phyloP scores from a whole-genome alignment of 1,139 yeast genomes.

The Kurtzmaniella quercitrusa region DNA sequence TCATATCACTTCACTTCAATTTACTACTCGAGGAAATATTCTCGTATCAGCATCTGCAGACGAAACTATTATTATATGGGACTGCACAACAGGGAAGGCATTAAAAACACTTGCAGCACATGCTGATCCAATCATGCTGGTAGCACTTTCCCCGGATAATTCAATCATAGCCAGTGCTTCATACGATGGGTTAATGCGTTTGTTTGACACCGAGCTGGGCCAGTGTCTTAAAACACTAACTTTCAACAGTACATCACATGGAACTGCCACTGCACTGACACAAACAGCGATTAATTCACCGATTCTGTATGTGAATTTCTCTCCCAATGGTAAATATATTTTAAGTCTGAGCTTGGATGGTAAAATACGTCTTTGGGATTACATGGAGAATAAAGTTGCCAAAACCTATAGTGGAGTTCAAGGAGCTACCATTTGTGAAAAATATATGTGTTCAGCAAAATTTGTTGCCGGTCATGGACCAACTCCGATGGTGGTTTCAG shows the following conservation, averaged over 20 bases:
- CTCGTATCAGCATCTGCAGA: slow-evolving; percentile 84
- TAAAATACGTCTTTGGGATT: slow-evolving; percentile 74
- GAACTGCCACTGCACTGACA: slow-evolving; percentile 58
- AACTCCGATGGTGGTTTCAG: slow-evolving; percentile 53
- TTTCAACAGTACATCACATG: slow-evolving; percentile 57
- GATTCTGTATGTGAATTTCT: slow-evolving; percentile 64
- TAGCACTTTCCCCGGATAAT: slow-evolving; percentile 75
- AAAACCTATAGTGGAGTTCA: slow-evolving; percentile 58
- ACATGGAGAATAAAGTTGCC: slow-evolving; percentile 69
- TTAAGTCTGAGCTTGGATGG: slow-evolving; percentile 83
- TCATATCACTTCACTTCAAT: slow-evolving; percentile 71
- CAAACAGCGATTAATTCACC: slow-evolving; percentile 54
- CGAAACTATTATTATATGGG: slow-evolving; percentile 92
- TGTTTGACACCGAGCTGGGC: slow-evolving; percentile 86
- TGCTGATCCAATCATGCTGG: slow-evolving; percentile 80
- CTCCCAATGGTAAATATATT: slow-evolving; percentile 81
- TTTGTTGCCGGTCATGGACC: slow-evolving; percentile 32
- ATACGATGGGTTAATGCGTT: slow-evolving; percentile 83
- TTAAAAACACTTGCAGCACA: slow-evolving; percentile 88
- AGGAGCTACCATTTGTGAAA: slow-evolving; percentile 35
- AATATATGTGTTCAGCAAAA: slow-evolving; percentile 46
- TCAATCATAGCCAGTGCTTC: slow-evolving; percentile 84
- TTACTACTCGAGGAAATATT: slow-evolving; percentile 72
- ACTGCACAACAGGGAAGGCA: slow-evolving; percentile 64
- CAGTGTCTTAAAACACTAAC: slow-evolving; percentile 89